These are phyloP conservation scores for sunflower (Helianthus annuus) DNA, from an alignment of 129 eudicot genomes.

Conservation along the genomic window HanXRQr2.0-SUNRISE NC_035440.2:19890567-19891066, in stretches of 20 bases:
- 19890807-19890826: constrained; percentile 75
- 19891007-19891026: constrained; percentile 75
- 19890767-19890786: constrained; percentile 75
- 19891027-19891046: constrained; percentile 69
- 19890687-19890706: constrained; percentile 80
- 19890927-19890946: background rate
- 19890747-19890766: constrained; percentile 76
- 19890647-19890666: constrained; percentile 66
- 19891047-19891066: constrained; percentile 64
- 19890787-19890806: constrained; percentile 76
- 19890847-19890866: constrained; percentile 64
- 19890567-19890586: constrained; percentile 71
- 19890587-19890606: constrained; percentile 81
- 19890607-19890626: constrained; percentile 64
- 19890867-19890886: constrained; percentile 78
- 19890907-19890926: background rate
- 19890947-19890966: background rate
- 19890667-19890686: constrained; percentile 77
- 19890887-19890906: constrained; percentile 42
- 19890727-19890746: constrained; percentile 81
- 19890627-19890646: constrained; percentile 63
- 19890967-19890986: constrained; percentile 76
- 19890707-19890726: constrained; percentile 80
- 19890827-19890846: constrained; percentile 73
- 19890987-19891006: constrained; percentile 73